phyloP scores from a whole-genome alignment of 1,139 yeast species.

The Saccharomyces pastorianus region DNA sequence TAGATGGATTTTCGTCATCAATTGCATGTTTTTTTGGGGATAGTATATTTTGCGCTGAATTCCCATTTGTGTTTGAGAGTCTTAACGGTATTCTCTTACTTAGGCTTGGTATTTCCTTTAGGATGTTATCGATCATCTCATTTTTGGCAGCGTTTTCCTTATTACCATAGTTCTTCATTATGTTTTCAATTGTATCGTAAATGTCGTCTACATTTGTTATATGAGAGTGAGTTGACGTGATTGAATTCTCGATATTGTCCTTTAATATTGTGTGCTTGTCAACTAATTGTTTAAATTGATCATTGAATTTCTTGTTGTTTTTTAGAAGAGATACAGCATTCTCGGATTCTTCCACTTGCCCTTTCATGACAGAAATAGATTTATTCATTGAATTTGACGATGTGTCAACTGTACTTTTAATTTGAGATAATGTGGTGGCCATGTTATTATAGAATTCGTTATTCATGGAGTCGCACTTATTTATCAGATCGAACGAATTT shows the following conservation, averaged over 20 bases:
- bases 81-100: not conserved
- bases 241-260: not conserved
- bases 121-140: not conserved
- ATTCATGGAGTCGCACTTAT: constrained; percentile 31
- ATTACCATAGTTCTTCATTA: not conserved
- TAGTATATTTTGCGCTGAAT: not conserved
- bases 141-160: not conserved
- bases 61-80: not conserved
- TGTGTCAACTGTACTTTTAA: not conserved
- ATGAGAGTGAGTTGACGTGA: not conserved
- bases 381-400: constrained; percentile 9
- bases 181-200: not conserved
- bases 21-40: not conserved
- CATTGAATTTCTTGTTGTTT: constrained; percentile 11
- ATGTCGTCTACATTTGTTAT: constrained; percentile 1
- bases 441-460: constrained; percentile 16
- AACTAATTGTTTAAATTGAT: constrained; percentile 12
- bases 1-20: not conserved
- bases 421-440: not conserved
- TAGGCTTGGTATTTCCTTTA: not conserved
- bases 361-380: constrained; percentile 16
- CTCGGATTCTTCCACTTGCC: constrained; percentile 12
- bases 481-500: constrained; percentile 30
- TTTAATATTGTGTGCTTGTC: constrained; percentile 7
- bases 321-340: constrained; percentile 8